Base-by-base conservation (phyloP, 768 basidiomycete genomes). In the Russula vinacea region DNA sequence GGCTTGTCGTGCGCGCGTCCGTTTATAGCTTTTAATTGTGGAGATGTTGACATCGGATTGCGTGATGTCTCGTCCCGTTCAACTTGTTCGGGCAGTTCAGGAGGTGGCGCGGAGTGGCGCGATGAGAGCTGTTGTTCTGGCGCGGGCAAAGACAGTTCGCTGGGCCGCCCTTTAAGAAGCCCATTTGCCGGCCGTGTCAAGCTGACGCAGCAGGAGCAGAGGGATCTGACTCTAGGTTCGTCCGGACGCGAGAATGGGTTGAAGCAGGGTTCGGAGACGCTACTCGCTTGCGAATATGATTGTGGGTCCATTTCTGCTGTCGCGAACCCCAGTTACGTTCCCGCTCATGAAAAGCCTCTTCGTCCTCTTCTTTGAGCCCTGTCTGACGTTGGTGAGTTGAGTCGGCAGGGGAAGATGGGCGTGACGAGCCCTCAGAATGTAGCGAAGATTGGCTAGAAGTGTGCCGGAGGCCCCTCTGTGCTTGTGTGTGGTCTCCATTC, bases 301-400 rank as follows among this genome's bases (percentile, higher is more conserved):
- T 65, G 32, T 70, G 69, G 13, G 62, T 55, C 61, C 69, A 69
- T 22, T 59, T 69, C 17, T 62, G 69, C 17, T 78, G 81, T n/a
- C 83, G 84, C 9, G 86, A 81, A 71, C 86, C 85, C 87, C 86
- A 88, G 69, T 88, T 88, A 54, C 84, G 78, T 73, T 88, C 87
- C 54, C 85, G 79, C 67, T 81, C 80, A 44, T 83, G 80, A n/a
- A 69, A 63, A 5, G 74, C 62, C 67, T 78, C 81, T 26, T 26
- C 81, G 2, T 5, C 60, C 22, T 50, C 58, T n/a, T 72, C 67
- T 62, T 71, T 57, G 74, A 66, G 49, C 73, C 74, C 58, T 70
- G 58, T 24, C 71, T 71, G 24, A 16, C 75, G 71, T 76, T 45
- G 57, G 64, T 52, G 58, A 50, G 52, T 26, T 40, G 6, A 29